Conservation (phyloP, 164 flowering plant species). For the grape (Vitis vinifera) region DNA sequence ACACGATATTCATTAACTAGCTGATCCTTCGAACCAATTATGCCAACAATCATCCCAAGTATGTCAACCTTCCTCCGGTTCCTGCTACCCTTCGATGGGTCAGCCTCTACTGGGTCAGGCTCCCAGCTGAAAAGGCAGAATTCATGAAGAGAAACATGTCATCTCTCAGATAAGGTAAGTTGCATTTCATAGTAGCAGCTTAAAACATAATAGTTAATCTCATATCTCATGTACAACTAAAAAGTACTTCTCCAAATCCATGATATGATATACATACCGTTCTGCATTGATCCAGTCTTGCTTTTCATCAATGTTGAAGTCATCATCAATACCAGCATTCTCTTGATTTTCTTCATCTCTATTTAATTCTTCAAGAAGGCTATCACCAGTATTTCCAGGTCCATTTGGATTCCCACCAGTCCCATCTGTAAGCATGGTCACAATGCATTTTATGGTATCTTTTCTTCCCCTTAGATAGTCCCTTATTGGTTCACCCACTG, state of each 20-base stretch:
- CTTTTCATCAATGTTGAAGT: constrained; percentile 68
- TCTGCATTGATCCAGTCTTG: constrained; percentile 84
- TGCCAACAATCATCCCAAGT: constrained; percentile 92
- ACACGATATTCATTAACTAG: constrained; percentile 95
- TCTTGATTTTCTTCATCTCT: constrained; percentile 91
- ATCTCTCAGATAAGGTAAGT: background rate
- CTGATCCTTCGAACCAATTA: constrained; percentile 98
- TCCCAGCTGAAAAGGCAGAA: constrained; percentile 70
- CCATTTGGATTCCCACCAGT: constrained; percentile 76
- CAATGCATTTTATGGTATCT: constrained; percentile 96
- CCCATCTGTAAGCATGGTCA: constrained; percentile 98
- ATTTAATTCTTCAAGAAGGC: constrained; percentile 98
- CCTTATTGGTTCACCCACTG: constrained; percentile 95
- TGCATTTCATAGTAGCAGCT: background rate
- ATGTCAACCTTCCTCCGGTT: constrained; percentile 81
- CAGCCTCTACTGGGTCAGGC: constrained; percentile 98
- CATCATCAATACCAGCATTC: constrained; percentile 64
- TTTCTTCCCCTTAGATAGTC: constrained; percentile 91
- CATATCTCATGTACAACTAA: background rate
- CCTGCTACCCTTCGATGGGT: constrained; percentile 79
- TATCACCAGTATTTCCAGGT: constrained; percentile 78
- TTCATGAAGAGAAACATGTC: constrained; percentile 9
- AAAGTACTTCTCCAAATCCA: background rate
- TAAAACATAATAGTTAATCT: background rate
- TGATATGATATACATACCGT: constrained; percentile 40